Evolutionary conservation across 257 asterid species (phyloP).

Genomic region (Capsicum chinense): DNA sequence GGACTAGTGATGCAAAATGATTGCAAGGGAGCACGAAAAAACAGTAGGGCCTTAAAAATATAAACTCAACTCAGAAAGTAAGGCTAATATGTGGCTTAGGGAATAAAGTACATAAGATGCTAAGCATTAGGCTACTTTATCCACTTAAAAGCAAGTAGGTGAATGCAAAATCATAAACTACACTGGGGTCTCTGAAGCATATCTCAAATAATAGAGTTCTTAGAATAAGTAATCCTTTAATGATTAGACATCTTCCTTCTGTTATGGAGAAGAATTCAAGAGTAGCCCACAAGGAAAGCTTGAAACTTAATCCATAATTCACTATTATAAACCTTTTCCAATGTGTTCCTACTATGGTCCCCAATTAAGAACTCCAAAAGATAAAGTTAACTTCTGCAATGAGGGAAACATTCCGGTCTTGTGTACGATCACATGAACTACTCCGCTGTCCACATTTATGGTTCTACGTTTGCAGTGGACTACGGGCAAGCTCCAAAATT

Average conservation of each 20-base stretch:
- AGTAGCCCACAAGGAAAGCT: conserved; percentile 21
- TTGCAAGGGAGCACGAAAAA: conserved; percentile 31
- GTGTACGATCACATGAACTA: not conserved
- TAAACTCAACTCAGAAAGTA: not conserved
- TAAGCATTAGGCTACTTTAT: conserved; percentile 20
- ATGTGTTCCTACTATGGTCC: not conserved
- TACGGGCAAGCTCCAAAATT: not conserved
- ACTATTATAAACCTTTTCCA: not conserved
- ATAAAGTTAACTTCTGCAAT: not conserved
- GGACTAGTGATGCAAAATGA: conserved; percentile 26
- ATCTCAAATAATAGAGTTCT: not conserved
- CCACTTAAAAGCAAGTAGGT: conserved; percentile 12
- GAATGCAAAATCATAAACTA: conserved; percentile 28
- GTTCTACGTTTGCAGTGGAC: not conserved
- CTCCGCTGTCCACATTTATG: not conserved
- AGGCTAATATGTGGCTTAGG: conserved; percentile 17
- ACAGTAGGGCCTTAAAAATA: conserved; percentile 27
- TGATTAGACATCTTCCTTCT: not conserved
- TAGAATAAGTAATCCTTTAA: not conserved
- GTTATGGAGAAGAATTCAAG: not conserved
- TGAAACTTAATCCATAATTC: not conserved
- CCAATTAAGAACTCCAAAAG: not conserved
- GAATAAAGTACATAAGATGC: conserved; percentile 20
- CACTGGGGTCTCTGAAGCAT: not conserved
- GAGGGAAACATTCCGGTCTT: not conserved